These are phyloP conservation scores for Ascochyta rabiei DNA, from an alignment of 2,329 filamentous ascomycete genomes.

Conservation along the genomic window DNA sequence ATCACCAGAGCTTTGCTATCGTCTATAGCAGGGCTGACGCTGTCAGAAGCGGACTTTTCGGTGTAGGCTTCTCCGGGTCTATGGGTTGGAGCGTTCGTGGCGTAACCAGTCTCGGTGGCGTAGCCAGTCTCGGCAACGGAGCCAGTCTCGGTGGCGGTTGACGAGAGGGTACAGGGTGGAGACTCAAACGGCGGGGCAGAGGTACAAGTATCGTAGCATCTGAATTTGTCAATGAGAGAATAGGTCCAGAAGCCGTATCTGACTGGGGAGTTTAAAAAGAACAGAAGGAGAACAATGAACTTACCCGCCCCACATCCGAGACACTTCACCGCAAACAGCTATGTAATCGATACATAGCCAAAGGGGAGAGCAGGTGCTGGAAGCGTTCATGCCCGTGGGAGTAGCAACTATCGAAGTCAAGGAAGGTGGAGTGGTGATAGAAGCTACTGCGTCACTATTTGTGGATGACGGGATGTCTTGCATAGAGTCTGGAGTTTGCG, in stretches of 20 bases:
- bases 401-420: not conserved
- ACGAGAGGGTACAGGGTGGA: conserved; percentile 14
- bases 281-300: not conserved
- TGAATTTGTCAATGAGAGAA: not conserved
- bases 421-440: not conserved
- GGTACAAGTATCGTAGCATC: conserved; percentile 23
- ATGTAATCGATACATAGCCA: conserved; percentile 19
- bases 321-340: conserved; percentile 5
- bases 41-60: not conserved
- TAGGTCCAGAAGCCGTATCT: too few relatives aligned
- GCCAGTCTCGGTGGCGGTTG: not conserved
- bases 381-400: not conserved
- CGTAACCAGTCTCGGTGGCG: too few relatives aligned
- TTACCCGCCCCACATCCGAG: conserved; percentile 15
- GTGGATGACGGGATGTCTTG: not conserved
- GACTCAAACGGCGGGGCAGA: conserved; percentile 3
- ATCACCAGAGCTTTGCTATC: conserved; percentile 6
- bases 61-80: conserved; percentile 3
- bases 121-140: too few relatives aligned
- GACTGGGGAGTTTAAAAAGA: not conserved
- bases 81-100: not conserved
- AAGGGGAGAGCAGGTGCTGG: not conserved
- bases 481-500: not conserved
- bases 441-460: not conserved
- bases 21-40: not conserved